Evolutionary conservation across 2,329 filamentous ascomycete species (phyloP).

Genomic region (Aspergillus quadrilineatus): DNA sequence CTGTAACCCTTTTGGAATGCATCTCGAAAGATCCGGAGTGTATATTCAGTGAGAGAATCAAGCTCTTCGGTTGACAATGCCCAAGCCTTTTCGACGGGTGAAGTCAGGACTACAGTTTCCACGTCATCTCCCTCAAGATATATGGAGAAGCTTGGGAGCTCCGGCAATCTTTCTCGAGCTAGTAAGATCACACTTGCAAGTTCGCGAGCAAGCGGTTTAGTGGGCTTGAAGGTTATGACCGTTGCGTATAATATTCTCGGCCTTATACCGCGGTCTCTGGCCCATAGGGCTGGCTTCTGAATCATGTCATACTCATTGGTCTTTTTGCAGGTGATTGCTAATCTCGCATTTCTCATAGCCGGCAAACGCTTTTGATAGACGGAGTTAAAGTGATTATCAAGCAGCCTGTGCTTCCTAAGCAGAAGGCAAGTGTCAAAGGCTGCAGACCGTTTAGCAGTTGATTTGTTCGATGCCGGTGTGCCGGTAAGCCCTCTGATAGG

Average conservation of each 20-base stretch:
- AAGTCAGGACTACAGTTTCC: conserved; percentile 58
- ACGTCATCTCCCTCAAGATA: conserved; percentile 66
- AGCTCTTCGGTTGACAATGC: conserved; percentile 45
- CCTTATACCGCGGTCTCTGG: conserved; percentile 39
- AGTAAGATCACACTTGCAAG: conserved; percentile 69
- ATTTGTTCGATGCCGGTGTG: conserved; percentile 64
- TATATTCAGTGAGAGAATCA: conserved; percentile 66
- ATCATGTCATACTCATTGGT: conserved; percentile 73
- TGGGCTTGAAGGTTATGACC: conserved; percentile 58
- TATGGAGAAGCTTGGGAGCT: conserved; percentile 66
- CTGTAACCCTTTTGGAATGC: conserved; percentile 87
- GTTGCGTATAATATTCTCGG: conserved; percentile 61
- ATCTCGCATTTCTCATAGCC: conserved; percentile 78
- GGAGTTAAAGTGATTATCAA: conserved; percentile 74
- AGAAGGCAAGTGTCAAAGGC: conserved; percentile 79
- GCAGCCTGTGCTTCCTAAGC: conserved; percentile 63
- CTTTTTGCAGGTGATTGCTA: conserved; percentile 79
- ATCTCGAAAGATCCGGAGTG: conserved; percentile 73
- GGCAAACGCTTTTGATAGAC: conserved; percentile 70
- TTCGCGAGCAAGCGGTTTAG: conserved; percentile 56
- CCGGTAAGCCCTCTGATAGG: conserved; percentile 69
- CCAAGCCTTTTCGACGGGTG: conserved; percentile 41
- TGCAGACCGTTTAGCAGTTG: conserved; percentile 79
- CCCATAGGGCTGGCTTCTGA: conserved; percentile 76
- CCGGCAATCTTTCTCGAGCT: conserved; percentile 64